A percentile compares a stretch with the other conserved stretches of the same genome.
Evolutionary conservation across 2,329 filamentous ascomycete genomes (phyloP).

Genomic region (Sporothrix inflata): DNA sequence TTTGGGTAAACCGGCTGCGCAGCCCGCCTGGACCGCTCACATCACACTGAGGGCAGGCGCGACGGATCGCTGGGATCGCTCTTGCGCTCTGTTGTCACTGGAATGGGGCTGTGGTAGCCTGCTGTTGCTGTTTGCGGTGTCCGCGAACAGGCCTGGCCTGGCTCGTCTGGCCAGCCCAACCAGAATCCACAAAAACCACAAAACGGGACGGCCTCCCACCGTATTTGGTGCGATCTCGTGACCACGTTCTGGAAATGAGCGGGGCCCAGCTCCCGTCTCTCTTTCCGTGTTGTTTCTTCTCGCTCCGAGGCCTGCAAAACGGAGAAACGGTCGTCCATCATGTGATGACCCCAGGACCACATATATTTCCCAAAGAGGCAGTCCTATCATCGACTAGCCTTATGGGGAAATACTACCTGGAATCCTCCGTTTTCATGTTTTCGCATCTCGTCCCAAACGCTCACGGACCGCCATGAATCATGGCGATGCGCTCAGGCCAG

Average conservation of each 20-base stretch:
- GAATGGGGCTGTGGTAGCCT: neutral
- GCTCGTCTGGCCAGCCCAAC: neutral
- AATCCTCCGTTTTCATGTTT: neutral
- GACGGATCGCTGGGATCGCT: neutral
- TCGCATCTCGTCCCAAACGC: neutral
- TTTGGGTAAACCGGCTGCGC: slow-evolving; percentile 24
- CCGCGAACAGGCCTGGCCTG: slow-evolving; percentile 2
- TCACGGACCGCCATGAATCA: slow-evolving; percentile 9
- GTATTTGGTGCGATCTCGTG: neutral
- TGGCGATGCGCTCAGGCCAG: neutral
- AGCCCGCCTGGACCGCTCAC: slow-evolving; percentile 17
- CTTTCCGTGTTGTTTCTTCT: neutral
- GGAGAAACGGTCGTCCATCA: slow-evolving; percentile 19
- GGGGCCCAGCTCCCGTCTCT: neutral
- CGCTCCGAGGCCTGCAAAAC: slow-evolving; percentile 4
- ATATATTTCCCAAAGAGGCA: slow-evolving; percentile 11
- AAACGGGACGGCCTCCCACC: slow-evolving; percentile 5
- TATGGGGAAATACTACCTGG: neutral
- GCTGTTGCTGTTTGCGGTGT: slow-evolving; percentile 3
- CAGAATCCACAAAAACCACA: neutral
- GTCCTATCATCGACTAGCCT: neutral
- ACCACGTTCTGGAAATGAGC: neutral
- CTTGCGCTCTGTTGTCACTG: neutral
- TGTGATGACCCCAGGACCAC: slow-evolving; percentile 8
- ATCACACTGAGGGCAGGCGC: neutral